phyloP scores from a whole-genome alignment of 805 yeast genomes.

The Candida awuae region DNA sequence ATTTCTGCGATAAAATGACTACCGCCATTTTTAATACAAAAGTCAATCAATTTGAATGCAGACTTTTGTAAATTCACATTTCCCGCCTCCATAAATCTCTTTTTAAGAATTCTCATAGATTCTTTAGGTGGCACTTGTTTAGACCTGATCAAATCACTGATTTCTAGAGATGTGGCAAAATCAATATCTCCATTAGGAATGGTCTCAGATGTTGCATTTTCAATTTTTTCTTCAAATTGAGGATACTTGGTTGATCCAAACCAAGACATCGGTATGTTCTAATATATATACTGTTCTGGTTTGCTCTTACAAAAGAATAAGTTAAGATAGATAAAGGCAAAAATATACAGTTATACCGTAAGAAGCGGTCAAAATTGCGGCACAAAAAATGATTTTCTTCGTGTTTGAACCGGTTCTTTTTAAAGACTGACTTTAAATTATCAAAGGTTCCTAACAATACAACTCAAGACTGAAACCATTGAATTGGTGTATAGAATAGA shows the following conservation, averaged over 20 bases:
- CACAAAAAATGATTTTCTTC: too few species aligned
- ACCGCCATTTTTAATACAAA: conserved; percentile 91
- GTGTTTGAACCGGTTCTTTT: too few species aligned
- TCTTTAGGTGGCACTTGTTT: conserved; percentile 72
- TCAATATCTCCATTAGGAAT: conserved; percentile 90
- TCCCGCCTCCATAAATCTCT: conserved; percentile 46
- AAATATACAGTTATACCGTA: too few species aligned
- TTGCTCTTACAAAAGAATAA: neutral
- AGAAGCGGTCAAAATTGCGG: too few species aligned
- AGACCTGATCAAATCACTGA: conserved; percentile 79
- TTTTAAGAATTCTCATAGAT: conserved; percentile 78
- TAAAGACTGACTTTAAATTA: too few species aligned
- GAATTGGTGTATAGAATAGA: too few species aligned
- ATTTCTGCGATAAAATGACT: conserved; percentile 72
- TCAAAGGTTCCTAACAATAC: too few species aligned
- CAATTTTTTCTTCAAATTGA: conserved; percentile 54
- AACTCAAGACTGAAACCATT: too few species aligned
- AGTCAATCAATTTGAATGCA: conserved; percentile 68
- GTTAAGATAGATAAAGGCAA: neutral
- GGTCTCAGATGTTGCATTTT: conserved; percentile 77
- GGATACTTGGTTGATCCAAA: conserved; percentile 31
- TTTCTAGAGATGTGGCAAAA: conserved; percentile 60
- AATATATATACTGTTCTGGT: neutral
- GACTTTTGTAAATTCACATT: conserved; percentile 80
- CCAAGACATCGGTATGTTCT: conserved; percentile 57